Evolutionary conservation across 2,329 filamentous ascomycete species (phyloP).

Genomic region (Annulohypoxylon truncatum): DNA sequence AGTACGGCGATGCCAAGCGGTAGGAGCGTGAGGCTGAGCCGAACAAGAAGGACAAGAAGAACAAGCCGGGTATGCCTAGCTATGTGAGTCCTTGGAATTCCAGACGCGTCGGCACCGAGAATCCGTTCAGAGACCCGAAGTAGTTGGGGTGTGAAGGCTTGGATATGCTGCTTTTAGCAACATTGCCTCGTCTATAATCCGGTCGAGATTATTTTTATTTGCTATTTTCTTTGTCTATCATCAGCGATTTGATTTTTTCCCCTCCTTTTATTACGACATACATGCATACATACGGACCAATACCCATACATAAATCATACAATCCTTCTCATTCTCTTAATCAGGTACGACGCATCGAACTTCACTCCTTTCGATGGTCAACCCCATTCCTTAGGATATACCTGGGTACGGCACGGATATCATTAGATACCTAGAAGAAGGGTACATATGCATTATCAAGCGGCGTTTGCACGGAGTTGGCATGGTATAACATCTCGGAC

Average conservation of each 20-base stretch:
- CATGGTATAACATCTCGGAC: conserved; percentile 3
- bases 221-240: conserved; percentile 4
- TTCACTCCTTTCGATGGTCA: neutral
- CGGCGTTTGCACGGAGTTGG: conserved; percentile 8
- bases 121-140: conserved; percentile 27
- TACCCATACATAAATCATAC: conserved; percentile 6
- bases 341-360: neutral
- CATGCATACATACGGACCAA: conserved; percentile 9
- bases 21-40: conserved; percentile 16
- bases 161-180: no score
- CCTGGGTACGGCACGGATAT: conserved; percentile 10
- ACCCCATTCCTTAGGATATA: neutral
- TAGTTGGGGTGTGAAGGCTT: neutral
- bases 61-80: neutral
- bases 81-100: conserved; percentile 1
- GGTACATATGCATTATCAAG: neutral
- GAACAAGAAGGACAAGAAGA: neutral
- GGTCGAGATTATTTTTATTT: neutral
- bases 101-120: neutral
- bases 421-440: neutral
- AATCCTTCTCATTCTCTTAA: conserved; percentile 2
- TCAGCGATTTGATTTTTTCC: conserved; percentile 14
- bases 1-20: conserved; percentile 38
- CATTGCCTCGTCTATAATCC: neutral
- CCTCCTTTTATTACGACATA: conserved; percentile 3